Base-by-base conservation (phyloP, 768 basidiomycete species). In the Boletus bicolor region DNA sequence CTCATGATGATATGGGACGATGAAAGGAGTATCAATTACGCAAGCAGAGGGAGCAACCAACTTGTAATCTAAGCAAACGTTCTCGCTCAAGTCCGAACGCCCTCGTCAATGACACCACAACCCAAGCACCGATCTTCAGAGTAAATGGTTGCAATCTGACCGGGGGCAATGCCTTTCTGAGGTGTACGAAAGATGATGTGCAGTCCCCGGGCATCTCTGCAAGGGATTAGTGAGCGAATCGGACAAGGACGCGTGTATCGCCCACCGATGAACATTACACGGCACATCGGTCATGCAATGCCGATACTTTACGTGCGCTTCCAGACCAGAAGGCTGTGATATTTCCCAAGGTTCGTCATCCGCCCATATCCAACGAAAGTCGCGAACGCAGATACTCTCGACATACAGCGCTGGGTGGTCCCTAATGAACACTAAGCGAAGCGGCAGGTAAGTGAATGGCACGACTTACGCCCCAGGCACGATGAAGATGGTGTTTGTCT, bases 321-420 rank as follows among this genome's bases (percentile, higher is more conserved):
- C 73, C 51, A 82, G 73, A 11, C 89, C 86, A 12, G 67, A 60
- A 0, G 72, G 61, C 0, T 66, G 58, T 43, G 76, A 70, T 17
- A 87, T 55, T 4, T 62, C 74, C 7, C 63, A 35, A 0, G 90
- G 89, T 1, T 82, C 79, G 0, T 72, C 61, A 57, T 86, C 80
- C 3, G 73, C 71, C 86, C 87, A 91, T 66, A 94, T 89, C 92
- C 93, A 97, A 2, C 73, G 60, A 69, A 90, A 93, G 28, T 82
- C 70, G 0, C 68, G 58, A 3, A 84, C 76, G 1, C 44, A 64
- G 21, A 84, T 60, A 10, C 63, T 59, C 7, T 59, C 66, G 15
- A 70, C 75, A 42, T 76, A 80, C 5, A 95, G 72, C 2, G 79
- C 73, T 7, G 83, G 78, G 58, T 93, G 84, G 30, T 84, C 77